These are phyloP conservation scores for Penicillium sp. DNA, from an alignment of 2,329 filamentous ascomycete species.

Conservation along the genomic window DNA sequence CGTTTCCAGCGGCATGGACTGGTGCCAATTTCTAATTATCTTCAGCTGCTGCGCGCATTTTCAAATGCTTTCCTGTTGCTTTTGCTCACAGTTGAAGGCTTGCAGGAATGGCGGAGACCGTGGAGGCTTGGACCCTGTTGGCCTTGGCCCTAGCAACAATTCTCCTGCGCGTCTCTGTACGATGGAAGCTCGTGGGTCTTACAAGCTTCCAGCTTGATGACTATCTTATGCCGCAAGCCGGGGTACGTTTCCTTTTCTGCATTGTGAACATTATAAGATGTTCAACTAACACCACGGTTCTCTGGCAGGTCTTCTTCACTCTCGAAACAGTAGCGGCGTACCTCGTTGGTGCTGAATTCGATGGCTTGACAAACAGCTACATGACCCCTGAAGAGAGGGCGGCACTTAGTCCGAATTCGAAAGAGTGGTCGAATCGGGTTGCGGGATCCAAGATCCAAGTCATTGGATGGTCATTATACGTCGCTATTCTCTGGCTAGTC, in stretches of 20 bases:
- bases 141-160: constrained; percentile 17
- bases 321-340: constrained; percentile 52
- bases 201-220: constrained; percentile 22
- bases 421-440: constrained; percentile 51
- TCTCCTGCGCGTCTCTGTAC: constrained; percentile 13
- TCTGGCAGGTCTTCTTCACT: constrained; percentile 48
- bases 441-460: constrained; percentile 55
- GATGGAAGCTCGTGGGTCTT: constrained; percentile 22
- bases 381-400: constrained; percentile 55
- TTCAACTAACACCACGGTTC: background rate
- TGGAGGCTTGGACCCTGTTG: constrained; percentile 53
- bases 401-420: constrained; percentile 44
- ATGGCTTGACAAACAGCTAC: constrained; percentile 57
- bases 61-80: background rate
- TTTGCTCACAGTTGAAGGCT: background rate
- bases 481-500: constrained; percentile 53
- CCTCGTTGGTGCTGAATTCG: constrained; percentile 48
- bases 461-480: constrained; percentile 57
- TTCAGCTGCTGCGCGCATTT: background rate
- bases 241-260: constrained; percentile 10
- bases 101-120: constrained; percentile 15
- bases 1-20: background rate
- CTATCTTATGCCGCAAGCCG: constrained; percentile 23
- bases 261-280: background rate
- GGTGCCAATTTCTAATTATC: background rate